These are phyloP conservation scores for Prunus fruticosa DNA, from an alignment of 306 rosid genomes.

Conservation along the genomic window DNA sequence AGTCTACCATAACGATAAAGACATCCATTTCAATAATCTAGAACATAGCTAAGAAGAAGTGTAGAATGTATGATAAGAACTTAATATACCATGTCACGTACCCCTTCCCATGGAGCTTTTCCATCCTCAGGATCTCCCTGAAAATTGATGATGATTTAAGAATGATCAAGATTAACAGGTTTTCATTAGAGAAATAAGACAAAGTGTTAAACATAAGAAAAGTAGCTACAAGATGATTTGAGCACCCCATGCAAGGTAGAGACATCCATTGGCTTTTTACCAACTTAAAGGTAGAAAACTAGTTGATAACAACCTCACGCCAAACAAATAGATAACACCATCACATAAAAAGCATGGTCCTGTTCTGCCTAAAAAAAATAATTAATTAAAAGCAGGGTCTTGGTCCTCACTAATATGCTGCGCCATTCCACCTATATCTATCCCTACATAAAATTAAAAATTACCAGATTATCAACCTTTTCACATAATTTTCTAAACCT, in stretches of 20 bases:
- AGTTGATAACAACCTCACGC: background rate
- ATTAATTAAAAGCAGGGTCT: background rate
- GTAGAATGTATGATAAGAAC: background rate
- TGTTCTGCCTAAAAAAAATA: background rate
- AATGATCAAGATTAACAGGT: background rate
- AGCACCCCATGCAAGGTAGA: background rate
- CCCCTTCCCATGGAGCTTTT: conserved; percentile 68
- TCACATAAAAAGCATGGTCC: background rate
- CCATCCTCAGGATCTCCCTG: conserved; percentile 75
- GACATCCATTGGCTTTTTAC: background rate
- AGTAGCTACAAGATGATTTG: conserved; percentile 3
- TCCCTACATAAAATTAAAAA: background rate
- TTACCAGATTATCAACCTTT: background rate
- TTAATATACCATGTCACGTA: conserved; percentile 37
- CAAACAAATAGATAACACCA: background rate
- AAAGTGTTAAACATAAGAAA: background rate
- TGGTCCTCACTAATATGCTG: background rate
- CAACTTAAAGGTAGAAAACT: background rate
- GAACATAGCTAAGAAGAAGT: background rate
- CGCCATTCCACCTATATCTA: background rate
- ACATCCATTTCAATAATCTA: background rate
- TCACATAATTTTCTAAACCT: background rate
- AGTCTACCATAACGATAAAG: background rate
- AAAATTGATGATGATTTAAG: conserved; percentile 22
- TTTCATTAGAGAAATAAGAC: background rate